Base-by-base conservation (phyloP, 441 rosid species). In the Brassica balearica region DNA sequence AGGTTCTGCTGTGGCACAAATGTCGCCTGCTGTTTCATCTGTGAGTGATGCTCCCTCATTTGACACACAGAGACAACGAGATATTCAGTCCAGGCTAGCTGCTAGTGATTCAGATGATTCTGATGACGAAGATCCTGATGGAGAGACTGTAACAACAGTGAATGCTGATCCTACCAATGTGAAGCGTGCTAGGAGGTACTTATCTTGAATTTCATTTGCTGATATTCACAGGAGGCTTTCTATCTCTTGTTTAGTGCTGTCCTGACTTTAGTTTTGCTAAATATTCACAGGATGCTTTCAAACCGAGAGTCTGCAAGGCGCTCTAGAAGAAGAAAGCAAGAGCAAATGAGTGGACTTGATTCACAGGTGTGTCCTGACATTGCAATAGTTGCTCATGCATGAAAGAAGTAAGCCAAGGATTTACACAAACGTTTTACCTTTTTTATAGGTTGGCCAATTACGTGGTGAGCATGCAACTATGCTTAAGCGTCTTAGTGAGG, bases 271-370 rank as follows among this genome's bases (percentile, higher is more conserved):
- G 17, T 27, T 41, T 27, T 72, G 68, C 10, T 61, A 41, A 14
- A 9, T 8, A 11, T n/a, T 8, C 6, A 22, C 65, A 93, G 98
- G 88, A 93, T 87, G 95, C 85, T 78, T 86, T 93, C 98, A 63
- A 93, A 93, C 85, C 90, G 95, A 69, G 97, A 93, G 85, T 93
- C 98, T 23, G 97, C 98, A 34, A 89, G 97, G 82, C 98, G 97
- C 41, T 93, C 97, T 69, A 87, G 98, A 83, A 82, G 85, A 86
- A 85, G 95, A 81, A 93, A 91, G 83, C 93, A 90, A 71, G 95
- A 84, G 36, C 97, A 93, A 68, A 71, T 91, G 84, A 89, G 48
- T 87, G 97, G 90, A 75, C 90, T 91, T 72, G 98, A 90, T 83
- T 78, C 85, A 38, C 92, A 93, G 98, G 97, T 60, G 29, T 93